Conservation (phyloP, 306 rosid genomes). For the Citrullus amarus region DNA sequence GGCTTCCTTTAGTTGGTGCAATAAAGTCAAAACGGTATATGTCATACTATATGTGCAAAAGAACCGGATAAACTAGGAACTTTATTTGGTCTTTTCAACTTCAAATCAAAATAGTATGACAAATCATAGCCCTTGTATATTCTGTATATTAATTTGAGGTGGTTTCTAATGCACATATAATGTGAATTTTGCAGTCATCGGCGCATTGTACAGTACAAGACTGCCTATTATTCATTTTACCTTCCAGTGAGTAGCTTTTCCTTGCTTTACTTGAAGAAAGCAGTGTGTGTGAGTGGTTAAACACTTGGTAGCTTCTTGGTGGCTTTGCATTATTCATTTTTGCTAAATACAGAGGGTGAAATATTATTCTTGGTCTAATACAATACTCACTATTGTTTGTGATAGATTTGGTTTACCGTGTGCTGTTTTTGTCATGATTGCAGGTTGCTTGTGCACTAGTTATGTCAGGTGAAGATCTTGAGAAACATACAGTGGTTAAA, state of each 20-base stretch:
- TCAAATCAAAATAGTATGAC: not conserved
- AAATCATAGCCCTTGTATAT: not conserved
- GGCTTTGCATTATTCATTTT: not conserved
- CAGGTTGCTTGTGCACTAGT: conserved; percentile 43
- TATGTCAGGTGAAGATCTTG: conserved; percentile 34
- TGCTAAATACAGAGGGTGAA: not conserved
- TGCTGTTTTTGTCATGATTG: not conserved
- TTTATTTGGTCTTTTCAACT: not conserved
- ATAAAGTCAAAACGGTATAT: not conserved
- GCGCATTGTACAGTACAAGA: conserved; percentile 85
- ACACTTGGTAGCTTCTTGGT: not conserved
- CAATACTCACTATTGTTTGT: not conserved
- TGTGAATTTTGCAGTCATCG: conserved; percentile 54
- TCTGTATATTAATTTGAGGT: not conserved
- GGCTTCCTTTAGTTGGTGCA: not conserved
- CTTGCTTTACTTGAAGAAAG: not conserved
- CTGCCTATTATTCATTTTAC: conserved; percentile 91
- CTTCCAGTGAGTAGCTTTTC: conserved; percentile 56
- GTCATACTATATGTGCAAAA: not conserved
- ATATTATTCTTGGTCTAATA: not conserved
- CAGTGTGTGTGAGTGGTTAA: not conserved
- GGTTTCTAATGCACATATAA: not conserved
- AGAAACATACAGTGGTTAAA: conserved; percentile 25
- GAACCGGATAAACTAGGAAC: not conserved
- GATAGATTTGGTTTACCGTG: not conserved